Conservation (phyloP, 345 rosid species). For the Boechera stricta region DNA sequence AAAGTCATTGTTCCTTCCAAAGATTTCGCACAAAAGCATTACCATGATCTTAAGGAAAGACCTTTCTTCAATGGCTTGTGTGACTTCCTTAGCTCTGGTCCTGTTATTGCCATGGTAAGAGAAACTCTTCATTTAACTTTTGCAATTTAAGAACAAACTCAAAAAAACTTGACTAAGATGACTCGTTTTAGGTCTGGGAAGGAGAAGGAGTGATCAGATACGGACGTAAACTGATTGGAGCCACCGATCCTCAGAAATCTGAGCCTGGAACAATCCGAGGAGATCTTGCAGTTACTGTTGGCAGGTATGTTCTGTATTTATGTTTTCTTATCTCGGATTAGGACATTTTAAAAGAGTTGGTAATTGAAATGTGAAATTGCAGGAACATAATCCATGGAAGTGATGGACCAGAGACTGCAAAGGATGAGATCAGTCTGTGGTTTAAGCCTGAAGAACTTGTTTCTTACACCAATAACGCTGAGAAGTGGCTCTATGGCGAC, state of each 20-base stretch:
- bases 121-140: neutral
- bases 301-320: conserved; percentile 57
- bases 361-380: conserved; percentile 32
- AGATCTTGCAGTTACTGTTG: conserved; percentile 92
- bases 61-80: conserved; percentile 95
- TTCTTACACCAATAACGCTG: conserved; percentile 73
- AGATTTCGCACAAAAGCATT: conserved; percentile 86
- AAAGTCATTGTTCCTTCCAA: conserved; percentile 81
- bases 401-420: conserved; percentile 97
- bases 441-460: conserved; percentile 96
- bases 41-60: conserved; percentile 91
- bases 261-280: conserved; percentile 99
- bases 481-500: conserved; percentile 90
- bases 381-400: conserved; percentile 99
- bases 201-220: conserved; percentile 96
- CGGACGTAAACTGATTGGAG: conserved; percentile 95
- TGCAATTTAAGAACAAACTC: neutral
- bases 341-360: neutral
- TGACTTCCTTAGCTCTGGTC: conserved; percentile 98
- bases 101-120: conserved; percentile 92
- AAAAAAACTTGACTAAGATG: neutral
- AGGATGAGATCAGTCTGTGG: conserved; percentile 89
- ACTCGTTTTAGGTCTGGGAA: conserved; percentile 79
- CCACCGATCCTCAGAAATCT: conserved; percentile 98
- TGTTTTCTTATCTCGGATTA: neutral